Conservation (phyloP, 805 yeast genomes). For the Ogataea minuta region DNA sequence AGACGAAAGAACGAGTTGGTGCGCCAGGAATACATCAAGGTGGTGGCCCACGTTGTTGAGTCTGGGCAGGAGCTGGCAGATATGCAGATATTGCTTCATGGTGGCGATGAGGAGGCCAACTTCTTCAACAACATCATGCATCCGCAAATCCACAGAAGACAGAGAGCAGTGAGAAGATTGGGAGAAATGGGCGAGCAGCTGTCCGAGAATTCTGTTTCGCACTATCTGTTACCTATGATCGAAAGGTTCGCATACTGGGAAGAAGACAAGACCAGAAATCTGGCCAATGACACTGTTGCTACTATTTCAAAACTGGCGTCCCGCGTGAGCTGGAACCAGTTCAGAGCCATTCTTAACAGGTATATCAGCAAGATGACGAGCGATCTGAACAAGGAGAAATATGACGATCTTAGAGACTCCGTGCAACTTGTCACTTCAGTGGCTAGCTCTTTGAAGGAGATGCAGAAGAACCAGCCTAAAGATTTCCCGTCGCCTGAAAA, state of each 20-base stretch:
- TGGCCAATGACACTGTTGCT: constrained; percentile 63
- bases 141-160: constrained; percentile 82
- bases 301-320: constrained; percentile 59
- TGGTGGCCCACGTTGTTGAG: constrained; percentile 62
- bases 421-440: constrained; percentile 58
- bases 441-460: constrained; percentile 42
- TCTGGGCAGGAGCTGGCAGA: constrained; percentile 55
- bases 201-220: constrained; percentile 61
- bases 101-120: constrained; percentile 79
- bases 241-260: constrained; percentile 70
- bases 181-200: constrained; percentile 46
- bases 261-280: constrained; percentile 57
- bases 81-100: constrained; percentile 59
- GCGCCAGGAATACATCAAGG: constrained; percentile 67
- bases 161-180: constrained; percentile 72
- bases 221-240: constrained; percentile 78
- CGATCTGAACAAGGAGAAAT: constrained; percentile 27
- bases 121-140: constrained; percentile 62
- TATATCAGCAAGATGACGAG: constrained; percentile 42
- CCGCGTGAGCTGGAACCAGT: constrained; percentile 75
- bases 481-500: constrained; percentile 39
- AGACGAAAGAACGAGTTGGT: constrained; percentile 58
- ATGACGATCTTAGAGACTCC: constrained; percentile 50
- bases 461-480: constrained; percentile 18
- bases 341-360: constrained; percentile 68